These are phyloP conservation scores for Peltaster fructicola DNA, from an alignment of 2,329 filamentous ascomycete genomes.

Conservation along the genomic window DNA sequence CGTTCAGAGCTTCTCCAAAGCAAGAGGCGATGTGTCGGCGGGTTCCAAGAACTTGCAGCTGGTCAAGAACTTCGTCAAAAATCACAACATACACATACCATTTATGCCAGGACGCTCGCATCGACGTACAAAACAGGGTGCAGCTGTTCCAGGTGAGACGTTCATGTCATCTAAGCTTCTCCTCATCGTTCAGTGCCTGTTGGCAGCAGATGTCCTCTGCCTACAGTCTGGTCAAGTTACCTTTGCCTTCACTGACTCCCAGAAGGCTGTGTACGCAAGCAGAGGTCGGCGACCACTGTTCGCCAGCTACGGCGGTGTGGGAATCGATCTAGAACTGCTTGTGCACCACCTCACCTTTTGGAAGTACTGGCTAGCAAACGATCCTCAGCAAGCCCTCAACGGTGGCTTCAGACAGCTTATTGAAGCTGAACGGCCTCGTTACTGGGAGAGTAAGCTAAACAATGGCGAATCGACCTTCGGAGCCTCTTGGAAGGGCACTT, in stretches of 20 bases:
- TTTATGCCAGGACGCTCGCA: too few relatives aligned
- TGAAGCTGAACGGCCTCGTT: slow-evolving; percentile 22
- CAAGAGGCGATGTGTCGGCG: too few relatives aligned
- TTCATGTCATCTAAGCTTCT: too few relatives aligned
- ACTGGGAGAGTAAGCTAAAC: slow-evolving; percentile 10
- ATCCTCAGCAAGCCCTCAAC: slow-evolving; percentile 21
- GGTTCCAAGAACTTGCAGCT: slow-evolving; percentile 19
- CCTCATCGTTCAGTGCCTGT: slow-evolving; percentile 15
- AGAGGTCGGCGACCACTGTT: slow-evolving; percentile 23
- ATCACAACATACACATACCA: too few relatives aligned
- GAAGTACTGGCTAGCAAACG: slow-evolving; percentile 29
- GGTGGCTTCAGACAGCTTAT: slow-evolving; percentile 21
- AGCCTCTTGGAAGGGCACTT: slow-evolving; percentile 34
- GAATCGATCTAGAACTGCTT: slow-evolving; percentile 29
- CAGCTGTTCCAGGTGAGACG: too few relatives aligned
- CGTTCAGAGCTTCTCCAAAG: slow-evolving; percentile 3
- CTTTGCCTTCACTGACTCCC: slow-evolving; percentile 26
- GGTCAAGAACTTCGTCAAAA: slow-evolving; percentile 17
- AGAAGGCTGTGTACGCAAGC: slow-evolving; percentile 26
- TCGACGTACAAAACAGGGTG: too few relatives aligned
- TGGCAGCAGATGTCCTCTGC: slow-evolving; percentile 14
- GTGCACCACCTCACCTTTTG: slow-evolving; percentile 36
- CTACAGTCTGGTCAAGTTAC: too few relatives aligned
- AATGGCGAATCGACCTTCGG: slow-evolving; percentile 15
- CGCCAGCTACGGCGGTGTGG: slow-evolving; percentile 17